Conservation (phyloP, 306 rosid genomes). For the Pyrus pyrifolia region DNA sequence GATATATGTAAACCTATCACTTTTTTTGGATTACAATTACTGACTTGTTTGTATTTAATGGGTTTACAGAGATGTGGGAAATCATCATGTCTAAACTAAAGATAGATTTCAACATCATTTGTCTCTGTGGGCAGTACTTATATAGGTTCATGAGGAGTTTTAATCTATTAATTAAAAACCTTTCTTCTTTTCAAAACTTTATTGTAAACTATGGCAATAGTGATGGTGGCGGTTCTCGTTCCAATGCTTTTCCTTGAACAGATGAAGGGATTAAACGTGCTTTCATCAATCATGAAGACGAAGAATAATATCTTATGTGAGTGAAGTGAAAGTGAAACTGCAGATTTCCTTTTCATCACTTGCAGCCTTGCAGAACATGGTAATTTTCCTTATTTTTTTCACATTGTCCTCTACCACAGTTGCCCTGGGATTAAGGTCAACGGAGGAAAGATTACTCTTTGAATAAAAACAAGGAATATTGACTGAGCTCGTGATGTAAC, state of each 20-base stretch:
- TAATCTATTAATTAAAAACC: background rate
- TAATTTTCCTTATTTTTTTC: background rate
- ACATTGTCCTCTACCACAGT: background rate
- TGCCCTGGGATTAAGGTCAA: background rate
- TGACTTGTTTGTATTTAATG: no score
- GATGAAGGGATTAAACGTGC: background rate
- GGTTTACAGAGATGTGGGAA: background rate
- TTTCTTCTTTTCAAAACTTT: background rate
- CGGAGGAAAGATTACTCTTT: background rate
- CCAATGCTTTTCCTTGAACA: background rate
- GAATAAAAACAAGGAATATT: background rate
- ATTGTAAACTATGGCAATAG: background rate
- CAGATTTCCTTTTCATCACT: background rate
- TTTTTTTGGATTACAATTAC: background rate
- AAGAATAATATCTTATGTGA: background rate
- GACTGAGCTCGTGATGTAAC: background rate
- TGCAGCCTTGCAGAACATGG: background rate
- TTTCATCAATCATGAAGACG: slow-evolving; percentile 5
- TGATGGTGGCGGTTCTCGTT: background rate
- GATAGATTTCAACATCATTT: background rate
- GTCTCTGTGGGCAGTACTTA: background rate
- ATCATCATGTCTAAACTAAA: background rate
- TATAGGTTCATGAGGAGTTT: background rate
- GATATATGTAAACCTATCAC: background rate
- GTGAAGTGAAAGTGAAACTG: background rate